Percentiles rank a stretch among this genome's conserved stretches.
These are phyloP conservation scores for Nitzschia sp. DNA, from an alignment of 108 stramenopile genomes.

Conservation along the genomic window DNA sequence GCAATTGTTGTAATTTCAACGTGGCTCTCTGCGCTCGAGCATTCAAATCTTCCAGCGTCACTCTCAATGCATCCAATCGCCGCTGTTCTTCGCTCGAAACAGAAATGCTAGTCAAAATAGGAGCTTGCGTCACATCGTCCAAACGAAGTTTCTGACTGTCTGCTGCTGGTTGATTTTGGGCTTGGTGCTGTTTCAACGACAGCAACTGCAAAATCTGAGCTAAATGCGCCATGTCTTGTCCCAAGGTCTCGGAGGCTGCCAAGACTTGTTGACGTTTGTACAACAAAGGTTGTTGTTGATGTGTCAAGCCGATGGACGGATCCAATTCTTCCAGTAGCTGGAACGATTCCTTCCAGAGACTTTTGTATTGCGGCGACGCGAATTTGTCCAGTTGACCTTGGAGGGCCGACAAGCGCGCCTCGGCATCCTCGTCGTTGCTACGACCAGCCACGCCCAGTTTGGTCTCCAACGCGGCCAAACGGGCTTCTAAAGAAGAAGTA, in stretches of 20 bases:
- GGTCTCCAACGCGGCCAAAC: slow-evolving; percentile 32
- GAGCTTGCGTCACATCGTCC: slow-evolving; percentile 59
- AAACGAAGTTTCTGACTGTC: slow-evolving; percentile 1
- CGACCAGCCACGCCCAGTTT: slow-evolving; percentile 17
- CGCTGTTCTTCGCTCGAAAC: slow-evolving; percentile 42
- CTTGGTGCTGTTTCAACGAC: not conserved
- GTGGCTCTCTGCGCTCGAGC: slow-evolving; percentile 22
- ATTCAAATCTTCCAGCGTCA: slow-evolving; percentile 39
- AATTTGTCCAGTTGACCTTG: slow-evolving; percentile 1
- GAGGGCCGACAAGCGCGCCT: slow-evolving; percentile 1
- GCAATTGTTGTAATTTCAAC: slow-evolving; percentile 38
- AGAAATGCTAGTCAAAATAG: slow-evolving; percentile 52
- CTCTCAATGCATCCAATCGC: slow-evolving; percentile 51
- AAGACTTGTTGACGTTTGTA: slow-evolving; percentile 72
- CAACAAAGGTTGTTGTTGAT: slow-evolving; percentile 60
- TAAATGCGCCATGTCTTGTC: slow-evolving; percentile 55
- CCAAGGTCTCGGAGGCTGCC: slow-evolving; percentile 50
- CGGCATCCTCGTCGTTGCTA: not conserved
- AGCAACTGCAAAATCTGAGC: slow-evolving; percentile 56
- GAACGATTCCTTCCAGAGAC: slow-evolving; percentile 21
- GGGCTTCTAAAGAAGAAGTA: slow-evolving; percentile 13
- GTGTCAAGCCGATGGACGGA: slow-evolving; percentile 48
- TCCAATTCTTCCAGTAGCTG: slow-evolving; percentile 43
- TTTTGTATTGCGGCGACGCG: slow-evolving; percentile 5
- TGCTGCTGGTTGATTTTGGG: not conserved